These are phyloP conservation scores for Prunus kanzakura DNA, from an alignment of 306 rosid genomes.

Conservation along the genomic window DNA sequence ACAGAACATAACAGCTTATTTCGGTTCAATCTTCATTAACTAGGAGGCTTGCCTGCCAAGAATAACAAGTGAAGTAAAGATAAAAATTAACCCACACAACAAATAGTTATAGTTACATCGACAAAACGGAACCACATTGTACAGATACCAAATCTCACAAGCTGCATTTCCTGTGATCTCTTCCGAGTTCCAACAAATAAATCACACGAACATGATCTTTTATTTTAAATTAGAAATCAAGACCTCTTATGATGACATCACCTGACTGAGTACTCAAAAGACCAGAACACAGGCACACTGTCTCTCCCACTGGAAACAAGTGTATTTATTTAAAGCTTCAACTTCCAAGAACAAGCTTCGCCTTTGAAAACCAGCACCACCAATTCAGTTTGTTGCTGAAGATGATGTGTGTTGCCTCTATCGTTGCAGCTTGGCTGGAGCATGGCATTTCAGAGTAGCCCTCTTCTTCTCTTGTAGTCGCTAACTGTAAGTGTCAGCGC, in stretches of 20 bases:
- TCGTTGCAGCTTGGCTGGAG: background rate
- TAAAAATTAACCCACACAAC: too few species aligned
- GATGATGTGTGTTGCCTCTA: background rate
- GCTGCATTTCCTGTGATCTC: background rate
- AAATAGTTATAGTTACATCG: too few species aligned
- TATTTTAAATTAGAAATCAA: background rate
- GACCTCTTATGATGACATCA: background rate
- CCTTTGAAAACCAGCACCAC: background rate
- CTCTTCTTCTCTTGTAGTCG: constrained; percentile 88
- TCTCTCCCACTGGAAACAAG: background rate
- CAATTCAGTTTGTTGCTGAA: background rate
- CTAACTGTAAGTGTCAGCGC: constrained; percentile 65
- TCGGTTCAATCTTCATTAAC: background rate
- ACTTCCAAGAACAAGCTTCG: background rate
- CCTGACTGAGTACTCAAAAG: background rate
- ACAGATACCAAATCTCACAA: background rate
- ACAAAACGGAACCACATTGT: too few species aligned
- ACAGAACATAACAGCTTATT: background rate
- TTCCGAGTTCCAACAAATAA: background rate
- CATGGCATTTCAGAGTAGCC: constrained; percentile 60
- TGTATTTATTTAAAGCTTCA: background rate
- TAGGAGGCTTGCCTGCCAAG: constrained; percentile 17
- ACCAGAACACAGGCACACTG: background rate
- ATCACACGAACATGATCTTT: background rate
- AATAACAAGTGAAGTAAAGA: constrained; percentile 10